Evolutionary conservation across 2,329 filamentous ascomycete species (phyloP).

Genomic region (Paracorniculantispora psalliotae): DNA sequence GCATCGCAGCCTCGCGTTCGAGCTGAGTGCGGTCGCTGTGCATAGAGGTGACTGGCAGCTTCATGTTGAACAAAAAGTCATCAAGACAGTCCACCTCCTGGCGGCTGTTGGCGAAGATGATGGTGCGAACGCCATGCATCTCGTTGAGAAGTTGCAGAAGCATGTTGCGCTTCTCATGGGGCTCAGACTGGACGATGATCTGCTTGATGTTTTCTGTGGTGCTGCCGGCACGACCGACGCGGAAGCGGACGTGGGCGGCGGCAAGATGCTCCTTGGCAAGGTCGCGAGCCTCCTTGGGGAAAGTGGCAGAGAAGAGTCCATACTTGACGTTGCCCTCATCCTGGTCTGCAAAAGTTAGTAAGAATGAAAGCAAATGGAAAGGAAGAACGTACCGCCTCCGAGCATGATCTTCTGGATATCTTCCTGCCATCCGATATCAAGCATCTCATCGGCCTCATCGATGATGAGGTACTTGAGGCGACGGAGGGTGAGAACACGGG

Average conservation of each 20-base stretch:
- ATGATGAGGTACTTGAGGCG: constrained; percentile 79
- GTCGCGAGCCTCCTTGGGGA: constrained; percentile 72
- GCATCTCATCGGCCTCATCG: constrained; percentile 93
- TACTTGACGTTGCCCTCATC: constrained; percentile 65
- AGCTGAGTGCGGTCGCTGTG: constrained; percentile 81
- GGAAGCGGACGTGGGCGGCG: constrained; percentile 70
- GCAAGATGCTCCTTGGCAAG: constrained; percentile 74
- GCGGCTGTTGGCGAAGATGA: constrained; percentile 88
- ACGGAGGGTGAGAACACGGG: constrained; percentile 62
- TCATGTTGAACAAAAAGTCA: constrained; percentile 77
- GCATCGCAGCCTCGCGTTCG: constrained; percentile 88
- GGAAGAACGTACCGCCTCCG: constrained; percentile 63
- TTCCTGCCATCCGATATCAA: constrained; percentile 71
- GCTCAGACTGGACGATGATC: constrained; percentile 62
- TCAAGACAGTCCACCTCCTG: constrained; percentile 75
- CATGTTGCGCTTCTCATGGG: constrained; percentile 61
- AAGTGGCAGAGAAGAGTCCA: constrained; percentile 92
- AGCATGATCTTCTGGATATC: constrained; percentile 71
- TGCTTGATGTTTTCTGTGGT: constrained; percentile 81
- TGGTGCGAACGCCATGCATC: constrained; percentile 67
- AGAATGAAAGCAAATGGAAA: neutral
- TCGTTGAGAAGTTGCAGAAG: constrained; percentile 68
- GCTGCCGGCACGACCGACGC: constrained; percentile 81
- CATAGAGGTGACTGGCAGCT: constrained; percentile 80
- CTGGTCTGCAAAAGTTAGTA: constrained; percentile 52